Evolutionary conservation across 495 filamentous ascomycete genomes (phyloP), one percentile per base, ranked within the genome.

Genomic region (Parathielavia hyrcaniae): DNA sequence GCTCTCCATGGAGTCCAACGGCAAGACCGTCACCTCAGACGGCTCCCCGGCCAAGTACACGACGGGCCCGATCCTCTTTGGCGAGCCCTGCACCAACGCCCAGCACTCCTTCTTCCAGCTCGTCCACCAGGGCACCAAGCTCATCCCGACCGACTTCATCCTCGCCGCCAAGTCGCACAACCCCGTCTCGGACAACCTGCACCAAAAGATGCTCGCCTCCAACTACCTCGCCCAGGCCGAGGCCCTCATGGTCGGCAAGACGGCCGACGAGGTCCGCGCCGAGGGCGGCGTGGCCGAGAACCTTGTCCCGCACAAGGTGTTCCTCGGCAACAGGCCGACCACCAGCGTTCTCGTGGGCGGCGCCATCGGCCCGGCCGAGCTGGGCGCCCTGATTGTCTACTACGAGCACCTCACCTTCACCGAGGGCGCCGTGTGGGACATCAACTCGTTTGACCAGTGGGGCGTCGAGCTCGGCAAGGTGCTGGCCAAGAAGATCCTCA

Each of bases 81-180:
- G 93, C 67, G 93, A 97, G 79, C 93, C 93, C 53, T 93, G 91
- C 71, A 98, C 93, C 72, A 98, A 98, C 71, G 93, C 93, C 58
- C 93, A 98, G 80, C 93, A 98, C 83, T 97, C 93, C 56, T 98
- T 98, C 85, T 98, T 92, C 85, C 93, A 98, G 80, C 85, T 98
- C 50, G 83, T 98, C 40, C 93, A 98, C 79, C 93, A 98, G 77
- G 93, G 93, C 63, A 97, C 95, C 64, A 97, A 97, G 82, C 85
- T 98, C 61, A 97, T 98, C 68, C 93, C 93, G 12, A 86, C 91
- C 60, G 93, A 98, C 77, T 98, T 98, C 81, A 88, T 98, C 78
- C 79, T 98, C 66, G 92, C 93, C 35, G 90, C 86, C 50, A 84
- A 97, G 77, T 91, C 88, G 51, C 93, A 98, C 83, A 98, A 98